Percentiles rank a stretch among this genome's conserved stretches.
These are phyloP conservation scores for Trametes cinnabarina DNA, from an alignment of 768 basidiomycete genomes.

Conservation along the genomic window DNA sequence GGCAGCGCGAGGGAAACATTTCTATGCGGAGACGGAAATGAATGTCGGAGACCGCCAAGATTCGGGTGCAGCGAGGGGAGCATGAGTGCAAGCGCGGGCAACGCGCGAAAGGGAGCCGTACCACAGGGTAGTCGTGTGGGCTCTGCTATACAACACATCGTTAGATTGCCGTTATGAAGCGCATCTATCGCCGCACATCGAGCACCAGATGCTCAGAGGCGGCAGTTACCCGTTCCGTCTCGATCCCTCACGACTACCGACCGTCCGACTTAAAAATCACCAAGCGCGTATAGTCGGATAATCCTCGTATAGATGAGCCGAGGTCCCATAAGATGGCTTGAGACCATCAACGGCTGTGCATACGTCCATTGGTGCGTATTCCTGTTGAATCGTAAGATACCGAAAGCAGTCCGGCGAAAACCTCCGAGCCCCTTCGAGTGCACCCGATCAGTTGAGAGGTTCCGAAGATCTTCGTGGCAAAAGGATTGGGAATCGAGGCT, in stretches of 20 bases:
- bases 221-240: background rate
- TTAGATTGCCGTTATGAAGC: background rate
- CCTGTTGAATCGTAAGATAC: background rate
- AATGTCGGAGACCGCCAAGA: background rate
- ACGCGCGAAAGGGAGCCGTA: background rate
- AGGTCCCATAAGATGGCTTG: background rate
- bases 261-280: no score
- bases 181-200: background rate
- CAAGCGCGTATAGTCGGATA: background rate
- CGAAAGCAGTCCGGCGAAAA: no score
- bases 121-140: background rate
- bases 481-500: no score
- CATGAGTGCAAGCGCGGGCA: background rate
- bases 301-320: background rate
- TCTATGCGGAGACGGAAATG: slow-evolving; percentile 4
- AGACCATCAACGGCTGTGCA: no score
- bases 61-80: background rate
- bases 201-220: slow-evolving; percentile 1
- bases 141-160: background rate
- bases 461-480: no score
- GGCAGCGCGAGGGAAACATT: background rate
- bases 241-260: no score
- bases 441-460: no score
- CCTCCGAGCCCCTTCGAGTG: background rate
- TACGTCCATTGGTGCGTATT: background rate